Conservation (phyloP, 1,284 basidiomycete genomes). For the Abortiporus biennis region DNA sequence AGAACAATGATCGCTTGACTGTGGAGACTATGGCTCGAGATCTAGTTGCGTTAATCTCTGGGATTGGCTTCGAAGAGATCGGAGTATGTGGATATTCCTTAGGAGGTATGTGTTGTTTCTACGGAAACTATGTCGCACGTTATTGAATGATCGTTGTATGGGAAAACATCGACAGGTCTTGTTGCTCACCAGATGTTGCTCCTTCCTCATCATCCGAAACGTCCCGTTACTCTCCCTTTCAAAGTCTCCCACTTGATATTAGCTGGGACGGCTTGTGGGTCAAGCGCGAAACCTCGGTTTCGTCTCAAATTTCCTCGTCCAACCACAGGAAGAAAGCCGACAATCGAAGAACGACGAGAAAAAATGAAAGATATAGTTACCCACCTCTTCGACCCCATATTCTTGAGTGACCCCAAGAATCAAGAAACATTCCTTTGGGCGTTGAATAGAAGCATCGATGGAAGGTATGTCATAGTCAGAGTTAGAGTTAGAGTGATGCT, state of each 20-base stretch:
- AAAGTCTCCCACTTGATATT: neutral
- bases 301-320: too few relatives aligned
- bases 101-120: neutral
- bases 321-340: neutral
- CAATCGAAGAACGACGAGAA: neutral
- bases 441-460: neutral
- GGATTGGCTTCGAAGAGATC: neutral
- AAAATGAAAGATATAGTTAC: neutral
- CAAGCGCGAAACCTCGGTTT: neutral
- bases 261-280: neutral
- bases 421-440: neutral
- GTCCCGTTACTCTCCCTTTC: neutral
- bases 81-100: constrained; percentile 1
- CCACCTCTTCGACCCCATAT: neutral
- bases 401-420: neutral
- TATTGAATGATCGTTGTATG: neutral
- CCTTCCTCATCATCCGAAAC: neutral
- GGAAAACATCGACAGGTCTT: neutral
- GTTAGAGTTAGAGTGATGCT: neutral
- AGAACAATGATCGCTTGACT: neutral
- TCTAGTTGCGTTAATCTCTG: neutral
- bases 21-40: constrained; percentile 3
- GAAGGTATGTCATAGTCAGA: neutral
- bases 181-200: constrained; percentile 1
- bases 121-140: too few relatives aligned